phyloP scores from a whole-genome alignment of 768 basidiomycete species.

The Omphalotus guepiniiformis region DNA sequence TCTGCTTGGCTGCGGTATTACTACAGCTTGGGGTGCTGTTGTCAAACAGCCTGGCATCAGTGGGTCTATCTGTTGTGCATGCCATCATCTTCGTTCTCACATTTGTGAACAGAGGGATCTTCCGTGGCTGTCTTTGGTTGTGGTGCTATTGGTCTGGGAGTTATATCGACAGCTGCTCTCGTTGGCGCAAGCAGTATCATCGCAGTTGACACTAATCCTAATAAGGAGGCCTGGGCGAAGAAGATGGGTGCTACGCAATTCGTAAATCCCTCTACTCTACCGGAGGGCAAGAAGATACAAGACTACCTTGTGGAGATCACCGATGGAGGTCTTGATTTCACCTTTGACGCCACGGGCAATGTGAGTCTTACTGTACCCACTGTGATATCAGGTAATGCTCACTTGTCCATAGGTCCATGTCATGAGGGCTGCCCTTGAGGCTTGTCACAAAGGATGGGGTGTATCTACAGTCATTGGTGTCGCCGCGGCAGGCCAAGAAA shows the following conservation, averaged over 20 bases:
- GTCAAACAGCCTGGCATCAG: conserved; percentile 86
- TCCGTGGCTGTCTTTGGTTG: conserved; percentile 94
- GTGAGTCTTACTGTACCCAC: conserved; percentile 35
- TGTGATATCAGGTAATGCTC: conserved; percentile 24
- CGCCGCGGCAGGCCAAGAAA: conserved; percentile 95
- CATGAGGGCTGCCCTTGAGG: conserved; percentile 93
- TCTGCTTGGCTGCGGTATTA: conserved; percentile 93
- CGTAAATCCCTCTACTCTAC: conserved; percentile 72
- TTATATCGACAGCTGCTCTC: conserved; percentile 72
- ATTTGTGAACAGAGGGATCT: conserved; percentile 57
- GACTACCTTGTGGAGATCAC: conserved; percentile 89
- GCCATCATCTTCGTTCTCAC: background rate
- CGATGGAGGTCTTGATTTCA: conserved; percentile 95
- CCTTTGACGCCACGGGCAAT: conserved; percentile 96
- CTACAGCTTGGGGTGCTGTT: conserved; percentile 97
- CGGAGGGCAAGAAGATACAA: conserved; percentile 81
- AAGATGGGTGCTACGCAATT: conserved; percentile 97
- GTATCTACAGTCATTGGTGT: conserved; percentile 95
- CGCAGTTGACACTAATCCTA: conserved; percentile 85
- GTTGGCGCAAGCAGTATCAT: conserved; percentile 88
- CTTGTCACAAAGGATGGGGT: conserved; percentile 99
- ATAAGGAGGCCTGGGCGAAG: conserved; percentile 82
- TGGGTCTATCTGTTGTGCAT: conserved; percentile 30
- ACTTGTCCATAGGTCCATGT: conserved; percentile 60
- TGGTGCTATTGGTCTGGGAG: conserved; percentile 94